Evolutionary conservation across 1,139 yeast species (phyloP).

Genomic region (Blastobotrys illinoisensis): DNA sequence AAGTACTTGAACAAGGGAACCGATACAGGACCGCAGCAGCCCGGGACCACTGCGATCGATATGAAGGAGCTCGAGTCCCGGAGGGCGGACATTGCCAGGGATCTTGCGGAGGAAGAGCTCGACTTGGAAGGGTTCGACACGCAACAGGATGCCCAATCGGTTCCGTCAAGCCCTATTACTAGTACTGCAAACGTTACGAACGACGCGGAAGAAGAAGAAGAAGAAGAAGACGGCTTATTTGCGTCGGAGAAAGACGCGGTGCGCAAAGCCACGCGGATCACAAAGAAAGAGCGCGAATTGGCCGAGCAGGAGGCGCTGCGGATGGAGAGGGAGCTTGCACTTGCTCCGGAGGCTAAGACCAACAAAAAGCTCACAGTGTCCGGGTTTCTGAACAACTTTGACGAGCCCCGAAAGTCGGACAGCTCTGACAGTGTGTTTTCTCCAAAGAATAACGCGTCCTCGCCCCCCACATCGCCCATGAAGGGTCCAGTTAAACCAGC

Average conservation of each 20-base stretch:
- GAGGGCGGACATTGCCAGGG: neutral
- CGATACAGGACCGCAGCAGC: neutral
- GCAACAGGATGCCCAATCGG: neutral
- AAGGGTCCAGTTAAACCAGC: neutral
- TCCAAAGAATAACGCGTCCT: conserved; percentile 7
- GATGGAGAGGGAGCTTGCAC: conserved; percentile 25
- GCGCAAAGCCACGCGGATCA: conserved; percentile 3
- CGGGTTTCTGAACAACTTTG: conserved; percentile 23
- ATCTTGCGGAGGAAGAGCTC: conserved; percentile 2
- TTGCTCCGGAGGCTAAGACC: conserved; percentile 26
- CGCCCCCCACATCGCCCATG: conserved; percentile 3
- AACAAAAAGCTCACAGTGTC: conserved; percentile 22
- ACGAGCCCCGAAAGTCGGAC: conserved; percentile 6
- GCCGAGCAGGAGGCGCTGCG: conserved; percentile 31
- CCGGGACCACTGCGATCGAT: neutral
- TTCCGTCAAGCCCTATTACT: neutral
- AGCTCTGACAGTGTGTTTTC: neutral
- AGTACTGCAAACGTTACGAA: neutral
- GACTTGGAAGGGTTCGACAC: neutral
- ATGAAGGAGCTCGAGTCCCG: neutral
- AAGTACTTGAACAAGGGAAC: conserved; percentile 1
- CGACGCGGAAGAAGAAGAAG: neutral
- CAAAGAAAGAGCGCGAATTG: conserved; percentile 30
- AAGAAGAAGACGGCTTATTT: neutral
- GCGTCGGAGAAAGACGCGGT: neutral